A percentile compares a stretch with the other conserved stretches of the same genome.
Evolutionary conservation across 176 grass and related monocot genomes (phyloP).

Genomic region (Zoysia pacifica): DNA sequence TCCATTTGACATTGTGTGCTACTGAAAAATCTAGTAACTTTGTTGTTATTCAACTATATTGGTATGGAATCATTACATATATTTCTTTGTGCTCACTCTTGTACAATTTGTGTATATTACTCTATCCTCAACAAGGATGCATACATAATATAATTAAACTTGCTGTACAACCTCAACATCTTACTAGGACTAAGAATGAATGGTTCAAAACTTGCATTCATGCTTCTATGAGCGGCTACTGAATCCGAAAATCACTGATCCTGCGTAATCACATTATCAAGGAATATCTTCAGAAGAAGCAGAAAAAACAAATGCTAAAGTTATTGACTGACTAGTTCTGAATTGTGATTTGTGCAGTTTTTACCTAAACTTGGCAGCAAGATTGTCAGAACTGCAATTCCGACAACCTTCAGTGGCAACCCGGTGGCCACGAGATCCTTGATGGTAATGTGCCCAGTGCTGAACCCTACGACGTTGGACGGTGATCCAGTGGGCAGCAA

Average conservation of each 20-base stretch:
- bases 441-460: slow-evolving; percentile 65
- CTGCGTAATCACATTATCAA: slow-evolving; percentile 33
- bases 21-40: not conserved
- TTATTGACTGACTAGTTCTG: not conserved
- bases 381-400: slow-evolving; percentile 44
- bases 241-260: slow-evolving; percentile 33
- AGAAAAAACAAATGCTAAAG: not conserved
- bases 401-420: slow-evolving; percentile 63
- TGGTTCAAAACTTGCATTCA: slow-evolving; percentile 7
- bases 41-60: not conserved
- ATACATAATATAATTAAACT: not conserved
- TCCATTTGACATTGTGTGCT: not conserved
- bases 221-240: slow-evolving; percentile 14
- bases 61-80: not conserved
- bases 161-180: slow-evolving; percentile 8
- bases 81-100: not conserved
- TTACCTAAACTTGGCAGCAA: slow-evolving; percentile 83
- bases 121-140: not conserved
- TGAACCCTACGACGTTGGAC: slow-evolving; percentile 68
- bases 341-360: slow-evolving; percentile 1
- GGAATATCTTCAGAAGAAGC: not conserved
- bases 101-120: slow-evolving; percentile 15
- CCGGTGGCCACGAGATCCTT: slow-evolving; percentile 72
- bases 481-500: slow-evolving; percentile 71
- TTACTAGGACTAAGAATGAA: slow-evolving; percentile 4